These are phyloP conservation scores for Kwoniella dejecticola DNA, from an alignment of 768 basidiomycete genomes.

Conservation along the genomic window DNA sequence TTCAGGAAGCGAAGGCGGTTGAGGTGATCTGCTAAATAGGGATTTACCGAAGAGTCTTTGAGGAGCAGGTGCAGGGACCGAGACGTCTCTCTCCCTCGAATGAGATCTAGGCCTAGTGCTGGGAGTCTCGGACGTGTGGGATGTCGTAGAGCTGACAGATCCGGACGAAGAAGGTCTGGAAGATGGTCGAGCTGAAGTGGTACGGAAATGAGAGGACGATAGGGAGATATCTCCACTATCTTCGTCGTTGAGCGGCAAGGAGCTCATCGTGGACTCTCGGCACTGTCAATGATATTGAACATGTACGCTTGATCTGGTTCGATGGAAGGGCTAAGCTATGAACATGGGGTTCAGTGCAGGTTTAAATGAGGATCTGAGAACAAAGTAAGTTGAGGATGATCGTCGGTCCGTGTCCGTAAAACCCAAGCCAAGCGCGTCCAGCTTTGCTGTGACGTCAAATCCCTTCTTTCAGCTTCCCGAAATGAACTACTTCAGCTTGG, in stretches of 20 bases:
- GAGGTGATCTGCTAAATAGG: constrained; percentile 12
- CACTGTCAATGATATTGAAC: too few species aligned
- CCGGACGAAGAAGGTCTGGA: not conserved
- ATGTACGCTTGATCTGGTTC: too few species aligned
- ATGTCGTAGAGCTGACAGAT: not conserved
- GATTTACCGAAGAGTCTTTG: constrained; percentile 23
- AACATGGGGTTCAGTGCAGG: too few species aligned
- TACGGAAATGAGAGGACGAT: constrained; percentile 9
- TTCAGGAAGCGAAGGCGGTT: not conserved
- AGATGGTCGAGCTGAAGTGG: not conserved
- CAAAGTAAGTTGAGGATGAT: too few species aligned
- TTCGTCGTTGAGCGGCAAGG: constrained; percentile 10
- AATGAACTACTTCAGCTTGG: too few species aligned
- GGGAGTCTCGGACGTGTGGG: not conserved
- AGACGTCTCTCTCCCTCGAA: constrained; percentile 17
- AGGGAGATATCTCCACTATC: constrained; percentile 19
- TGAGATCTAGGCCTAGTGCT: not conserved
- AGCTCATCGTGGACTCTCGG: not conserved
- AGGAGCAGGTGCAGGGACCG: constrained; percentile 12
- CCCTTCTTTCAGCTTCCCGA: too few species aligned
- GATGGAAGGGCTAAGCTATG: too few species aligned
- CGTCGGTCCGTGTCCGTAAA: too few species aligned
- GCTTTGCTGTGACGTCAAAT: too few species aligned
- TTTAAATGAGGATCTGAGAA: too few species aligned
- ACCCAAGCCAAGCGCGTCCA: too few species aligned